Conservation (phyloP, 148 eudicot species). For the Rhododendron henanense region DNA sequence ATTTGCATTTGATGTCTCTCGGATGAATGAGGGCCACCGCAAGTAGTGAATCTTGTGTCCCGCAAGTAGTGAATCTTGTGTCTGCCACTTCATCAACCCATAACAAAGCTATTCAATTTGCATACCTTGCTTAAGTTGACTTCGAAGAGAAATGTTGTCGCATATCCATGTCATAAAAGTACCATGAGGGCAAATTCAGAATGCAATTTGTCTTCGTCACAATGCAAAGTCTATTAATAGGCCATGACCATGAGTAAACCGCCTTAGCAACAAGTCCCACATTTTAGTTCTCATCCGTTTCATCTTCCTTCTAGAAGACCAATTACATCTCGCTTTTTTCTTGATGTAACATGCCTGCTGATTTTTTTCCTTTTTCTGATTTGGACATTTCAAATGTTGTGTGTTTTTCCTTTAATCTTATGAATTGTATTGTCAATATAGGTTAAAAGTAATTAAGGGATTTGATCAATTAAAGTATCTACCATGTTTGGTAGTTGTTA, state of each 20-base stretch:
- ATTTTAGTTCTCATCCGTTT: not conserved
- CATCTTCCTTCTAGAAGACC: not conserved
- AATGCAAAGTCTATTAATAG: not conserved
- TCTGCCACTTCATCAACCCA: not conserved
- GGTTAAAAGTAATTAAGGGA: not conserved
- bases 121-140: not conserved
- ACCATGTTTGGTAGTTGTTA: not conserved
- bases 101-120: not conserved
- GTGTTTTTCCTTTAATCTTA: not conserved
- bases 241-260: not conserved
- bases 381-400: not conserved
- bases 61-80: too few relatives aligned
- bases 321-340: not conserved
- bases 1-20: too few relatives aligned
- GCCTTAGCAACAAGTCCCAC: not conserved
- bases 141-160: not conserved
- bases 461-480: not conserved
- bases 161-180: not conserved
- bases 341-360: not conserved
- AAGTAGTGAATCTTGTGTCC: not conserved
- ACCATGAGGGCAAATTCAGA: not conserved
- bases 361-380: not conserved
- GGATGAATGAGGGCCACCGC: not conserved
- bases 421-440: not conserved
- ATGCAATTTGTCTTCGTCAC: not conserved